Percentiles rank a stretch among this genome's conserved stretches.
Conservation (phyloP, 305 asterid genomes). For the Solanum hybrid region DNA sequence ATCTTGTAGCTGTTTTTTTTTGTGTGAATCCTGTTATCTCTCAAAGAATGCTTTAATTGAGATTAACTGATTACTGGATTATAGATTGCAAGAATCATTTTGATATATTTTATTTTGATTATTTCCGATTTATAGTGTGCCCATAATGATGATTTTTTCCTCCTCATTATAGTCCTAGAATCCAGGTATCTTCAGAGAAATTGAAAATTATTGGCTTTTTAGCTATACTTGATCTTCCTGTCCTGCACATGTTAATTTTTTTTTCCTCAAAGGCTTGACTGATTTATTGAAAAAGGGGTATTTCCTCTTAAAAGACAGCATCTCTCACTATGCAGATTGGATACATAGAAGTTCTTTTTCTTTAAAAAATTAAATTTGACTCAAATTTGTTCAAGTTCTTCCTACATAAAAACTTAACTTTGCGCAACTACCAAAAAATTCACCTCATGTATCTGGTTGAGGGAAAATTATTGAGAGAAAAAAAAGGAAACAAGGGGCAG, state of each 20-base stretch:
- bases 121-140: not conserved
- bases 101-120: not conserved
- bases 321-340: not conserved
- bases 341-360: not conserved
- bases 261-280: not conserved
- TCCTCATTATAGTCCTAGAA: not conserved
- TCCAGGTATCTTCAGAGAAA: not conserved
- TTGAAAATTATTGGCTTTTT: not conserved
- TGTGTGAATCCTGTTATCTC: not conserved
- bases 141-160: not conserved
- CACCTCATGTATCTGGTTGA: not conserved
- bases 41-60: not conserved
- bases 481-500: not conserved
- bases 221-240: not conserved
- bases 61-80: not conserved
- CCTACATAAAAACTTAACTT: not conserved
- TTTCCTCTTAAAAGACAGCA: not conserved
- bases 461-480: not conserved
- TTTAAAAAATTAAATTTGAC: not conserved
- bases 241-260: not conserved
- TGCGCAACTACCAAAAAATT: not conserved
- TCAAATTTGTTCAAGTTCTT: not conserved
- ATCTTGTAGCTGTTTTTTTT: not conserved
- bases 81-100: not conserved
- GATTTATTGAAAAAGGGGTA: not conserved